A percentile compares a stretch with the other conserved stretches of the same genome.
These are phyloP conservation scores for Thelonectria discophora DNA, from an alignment of 2,329 filamentous ascomycete genomes.

Conservation along the genomic window DNA sequence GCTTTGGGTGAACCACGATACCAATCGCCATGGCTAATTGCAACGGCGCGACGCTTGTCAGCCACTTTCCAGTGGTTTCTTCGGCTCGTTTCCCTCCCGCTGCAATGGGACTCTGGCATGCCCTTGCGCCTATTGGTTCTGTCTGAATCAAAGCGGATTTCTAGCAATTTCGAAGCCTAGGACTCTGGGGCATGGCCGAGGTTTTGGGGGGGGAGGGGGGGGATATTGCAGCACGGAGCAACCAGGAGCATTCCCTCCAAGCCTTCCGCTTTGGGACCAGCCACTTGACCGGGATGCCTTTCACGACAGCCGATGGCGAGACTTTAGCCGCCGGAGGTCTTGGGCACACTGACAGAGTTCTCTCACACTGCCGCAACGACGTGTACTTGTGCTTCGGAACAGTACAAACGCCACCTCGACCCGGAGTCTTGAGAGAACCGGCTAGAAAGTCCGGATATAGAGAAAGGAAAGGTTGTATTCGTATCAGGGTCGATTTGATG, in stretches of 20 bases:
- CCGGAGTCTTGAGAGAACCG: background rate
- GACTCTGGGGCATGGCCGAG: background rate
- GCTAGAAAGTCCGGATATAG: background rate
- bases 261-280: conserved; percentile 39
- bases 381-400: too few species aligned
- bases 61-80: conserved; percentile 4
- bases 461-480: background rate
- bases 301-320: conserved; percentile 32
- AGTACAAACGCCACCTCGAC: background rate
- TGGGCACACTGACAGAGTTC: background rate
- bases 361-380: conserved; percentile 13
- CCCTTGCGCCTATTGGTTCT: conserved; percentile 19
- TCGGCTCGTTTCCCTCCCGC: background rate
- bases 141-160: conserved; percentile 15
- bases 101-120: conserved; percentile 3
- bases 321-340: conserved; percentile 25
- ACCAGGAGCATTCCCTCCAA: conserved; percentile 32
- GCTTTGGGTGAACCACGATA: background rate
- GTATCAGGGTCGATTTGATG: background rate
- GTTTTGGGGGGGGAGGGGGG: conserved; percentile 27
- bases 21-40: conserved; percentile 5
- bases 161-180: background rate
- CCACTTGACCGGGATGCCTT: conserved; percentile 37
- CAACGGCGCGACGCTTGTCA: conserved; percentile 4
- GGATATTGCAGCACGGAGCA: conserved; percentile 33